phyloP scores from a whole-genome alignment of 2,329 filamentous ascomycete species.

The Cladosporium cucumerinum region DNA sequence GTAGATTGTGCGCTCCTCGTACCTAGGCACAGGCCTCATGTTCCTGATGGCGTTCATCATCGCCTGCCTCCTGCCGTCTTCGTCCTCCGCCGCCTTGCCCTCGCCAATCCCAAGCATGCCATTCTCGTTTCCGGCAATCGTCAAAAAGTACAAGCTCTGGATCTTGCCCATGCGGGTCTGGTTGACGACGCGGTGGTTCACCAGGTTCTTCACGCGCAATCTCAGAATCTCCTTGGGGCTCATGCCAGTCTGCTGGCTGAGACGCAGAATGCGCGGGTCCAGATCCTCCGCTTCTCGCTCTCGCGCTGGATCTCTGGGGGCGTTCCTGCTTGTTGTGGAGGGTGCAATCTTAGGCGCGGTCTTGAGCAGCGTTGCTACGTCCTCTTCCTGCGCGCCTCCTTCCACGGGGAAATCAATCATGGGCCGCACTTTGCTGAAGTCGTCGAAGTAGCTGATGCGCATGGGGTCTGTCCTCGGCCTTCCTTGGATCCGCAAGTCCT shows the following conservation, averaged over 20 bases:
- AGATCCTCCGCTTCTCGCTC: slow-evolving; percentile 21
- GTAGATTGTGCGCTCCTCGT: slow-evolving; percentile 88
- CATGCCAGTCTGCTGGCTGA: slow-evolving; percentile 58
- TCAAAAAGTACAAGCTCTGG: slow-evolving; percentile 68
- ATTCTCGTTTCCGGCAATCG: slow-evolving; percentile 80
- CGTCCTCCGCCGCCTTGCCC: slow-evolving; percentile 76
- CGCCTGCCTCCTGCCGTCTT: slow-evolving; percentile 68
- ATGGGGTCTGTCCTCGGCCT: slow-evolving; percentile 69
- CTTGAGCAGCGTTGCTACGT: slow-evolving; percentile 36
- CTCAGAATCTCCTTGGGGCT: slow-evolving; percentile 44
- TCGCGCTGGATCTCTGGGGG: slow-evolving; percentile 22
- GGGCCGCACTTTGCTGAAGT: slow-evolving; percentile 73
- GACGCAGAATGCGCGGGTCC: slow-evolving; percentile 48
- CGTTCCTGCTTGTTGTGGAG: slow-evolving; percentile 29
- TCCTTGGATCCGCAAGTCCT: slow-evolving; percentile 72
- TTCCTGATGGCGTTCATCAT: slow-evolving; percentile 76
- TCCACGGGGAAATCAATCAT: slow-evolving; percentile 65
- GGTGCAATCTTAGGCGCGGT: slow-evolving; percentile 31
- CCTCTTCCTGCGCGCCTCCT: slow-evolving; percentile 22
- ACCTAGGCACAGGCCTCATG: slow-evolving; percentile 87
- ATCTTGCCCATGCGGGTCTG: slow-evolving; percentile 97
- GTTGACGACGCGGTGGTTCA: slow-evolving; percentile 73
- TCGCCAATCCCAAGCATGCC: slow-evolving; percentile 85
- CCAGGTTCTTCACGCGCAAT: slow-evolving; percentile 68
- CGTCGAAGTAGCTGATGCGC: slow-evolving; percentile 73